Conservation (phyloP, 2,329 filamentous ascomycete genomes). For the Macrophomina tecta region DNA sequence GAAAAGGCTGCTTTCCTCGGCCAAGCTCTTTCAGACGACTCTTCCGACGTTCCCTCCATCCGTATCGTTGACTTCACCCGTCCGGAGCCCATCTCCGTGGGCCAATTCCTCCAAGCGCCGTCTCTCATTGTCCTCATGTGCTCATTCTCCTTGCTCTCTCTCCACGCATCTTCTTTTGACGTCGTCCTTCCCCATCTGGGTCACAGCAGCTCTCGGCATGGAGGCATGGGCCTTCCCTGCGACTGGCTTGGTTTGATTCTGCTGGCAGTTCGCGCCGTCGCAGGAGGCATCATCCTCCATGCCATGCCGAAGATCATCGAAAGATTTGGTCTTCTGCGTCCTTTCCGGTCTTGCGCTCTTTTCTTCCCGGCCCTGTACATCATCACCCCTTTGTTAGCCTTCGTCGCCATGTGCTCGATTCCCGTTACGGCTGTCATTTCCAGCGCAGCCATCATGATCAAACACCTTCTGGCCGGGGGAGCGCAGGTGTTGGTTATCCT, state of each 20-base stretch:
- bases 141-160: slow-evolving; percentile 61
- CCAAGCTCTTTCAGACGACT: slow-evolving; percentile 43
- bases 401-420: slow-evolving; percentile 42
- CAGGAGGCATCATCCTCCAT: slow-evolving; percentile 47
- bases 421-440: slow-evolving; percentile 46
- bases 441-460: slow-evolving; percentile 48
- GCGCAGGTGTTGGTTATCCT: slow-evolving; percentile 52
- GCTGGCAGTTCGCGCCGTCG: slow-evolving; percentile 49
- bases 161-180: slow-evolving; percentile 61
- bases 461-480: slow-evolving; percentile 50
- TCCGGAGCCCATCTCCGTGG: slow-evolving; percentile 52
- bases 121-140: slow-evolving; percentile 54
- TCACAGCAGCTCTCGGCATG: slow-evolving; percentile 51
- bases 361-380: slow-evolving; percentile 49
- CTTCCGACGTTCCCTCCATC: slow-evolving; percentile 44
- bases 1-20: slow-evolving; percentile 56
- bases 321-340: slow-evolving; percentile 49
- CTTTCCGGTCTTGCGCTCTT: slow-evolving; percentile 50
- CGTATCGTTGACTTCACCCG: slow-evolving; percentile 41
- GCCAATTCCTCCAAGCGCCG: slow-evolving; percentile 53
- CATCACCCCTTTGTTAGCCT: slow-evolving; percentile 47
- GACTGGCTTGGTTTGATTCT: slow-evolving; percentile 51
- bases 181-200: slow-evolving; percentile 55
- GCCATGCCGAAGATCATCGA: slow-evolving; percentile 46
- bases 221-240: slow-evolving; percentile 55